A percentile compares a stretch with the other conserved stretches of the same genome.
phyloP scores from a whole-genome alignment of 2,329 filamentous ascomycete species.

The Verticillium zaregamsianum region DNA sequence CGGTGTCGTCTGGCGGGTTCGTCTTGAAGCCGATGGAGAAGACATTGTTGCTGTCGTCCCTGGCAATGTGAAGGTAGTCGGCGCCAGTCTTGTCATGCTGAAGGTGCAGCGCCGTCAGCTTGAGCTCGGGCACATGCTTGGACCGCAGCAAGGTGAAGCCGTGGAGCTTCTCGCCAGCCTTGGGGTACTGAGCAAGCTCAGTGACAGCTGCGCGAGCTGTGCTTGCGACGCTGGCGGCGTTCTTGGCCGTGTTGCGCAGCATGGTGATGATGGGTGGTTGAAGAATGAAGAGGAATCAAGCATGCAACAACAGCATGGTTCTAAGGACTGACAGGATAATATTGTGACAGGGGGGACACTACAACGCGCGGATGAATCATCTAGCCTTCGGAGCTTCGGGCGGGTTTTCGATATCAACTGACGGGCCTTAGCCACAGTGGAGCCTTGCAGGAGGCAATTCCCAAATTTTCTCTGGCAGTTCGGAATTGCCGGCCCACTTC shows the following conservation, averaged over 20 bases:
- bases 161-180: constrained; percentile 79
- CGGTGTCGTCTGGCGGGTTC: constrained; percentile 93
- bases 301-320: not conserved
- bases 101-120: constrained; percentile 85
- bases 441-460: not conserved
- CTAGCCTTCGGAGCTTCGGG: not conserved
- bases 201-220: constrained; percentile 63
- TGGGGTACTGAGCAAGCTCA: constrained; percentile 70
- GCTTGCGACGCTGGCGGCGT: constrained; percentile 11
- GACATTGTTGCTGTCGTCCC: constrained; percentile 98
- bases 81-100: constrained; percentile 94
- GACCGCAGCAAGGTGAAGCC: constrained; percentile 87
- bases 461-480: not conserved
- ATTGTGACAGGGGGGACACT: not conserved
- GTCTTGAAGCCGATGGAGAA: constrained; percentile 99
- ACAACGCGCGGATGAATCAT: not conserved
- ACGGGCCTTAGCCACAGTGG: not conserved
- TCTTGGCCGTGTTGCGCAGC: constrained; percentile 45
- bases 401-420: not conserved
- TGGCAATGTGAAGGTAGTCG: constrained; percentile 90
- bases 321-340: not conserved
- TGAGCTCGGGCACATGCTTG: constrained; percentile 90
- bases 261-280: constrained; percentile 25
- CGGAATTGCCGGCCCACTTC: not conserved
- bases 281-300: not conserved